Conservation (phyloP, 495 filamentous ascomycete species). For the Xylaria cubensis region DNA sequence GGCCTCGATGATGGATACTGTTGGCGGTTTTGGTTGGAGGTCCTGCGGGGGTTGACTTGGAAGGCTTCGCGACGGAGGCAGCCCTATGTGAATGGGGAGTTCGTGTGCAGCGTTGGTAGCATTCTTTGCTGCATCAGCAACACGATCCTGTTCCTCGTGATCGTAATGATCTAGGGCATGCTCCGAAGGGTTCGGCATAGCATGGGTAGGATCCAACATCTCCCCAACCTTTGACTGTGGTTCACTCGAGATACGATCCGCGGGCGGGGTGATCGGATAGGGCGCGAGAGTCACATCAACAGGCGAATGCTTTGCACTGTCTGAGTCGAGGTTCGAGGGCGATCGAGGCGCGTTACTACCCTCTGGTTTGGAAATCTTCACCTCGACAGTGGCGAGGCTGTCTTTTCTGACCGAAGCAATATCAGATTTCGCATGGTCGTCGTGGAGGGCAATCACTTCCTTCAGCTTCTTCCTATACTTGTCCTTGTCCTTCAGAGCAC, state of each 20-base stretch:
- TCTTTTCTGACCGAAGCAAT: constrained; percentile 17
- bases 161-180: constrained; percentile 60
- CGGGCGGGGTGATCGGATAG: constrained; percentile 64
- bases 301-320: constrained; percentile 54
- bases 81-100: constrained; percentile 50
- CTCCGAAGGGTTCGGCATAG: constrained; percentile 61
- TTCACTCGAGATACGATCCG: constrained; percentile 42
- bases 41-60: constrained; percentile 50
- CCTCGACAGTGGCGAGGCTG: constrained; percentile 32
- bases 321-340: constrained; percentile 50
- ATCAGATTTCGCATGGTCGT: constrained; percentile 34
- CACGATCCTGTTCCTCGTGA: constrained; percentile 55
- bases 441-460: constrained; percentile 60
- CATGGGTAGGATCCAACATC: constrained; percentile 55
- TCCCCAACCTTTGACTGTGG: constrained; percentile 47
- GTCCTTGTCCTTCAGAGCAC: constrained; percentile 92
- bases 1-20: constrained; percentile 53
- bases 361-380: constrained; percentile 40
- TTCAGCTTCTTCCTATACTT: constrained; percentile 90
- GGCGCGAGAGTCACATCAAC: constrained; percentile 60
- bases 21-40: constrained; percentile 51
- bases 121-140: constrained; percentile 49
- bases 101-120: constrained; percentile 48
- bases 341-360: constrained; percentile 48
- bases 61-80: constrained; percentile 56